Conservation (phyloP, 768 basidiomycete species). For the Chalciporus pseudorubinellus region DNA sequence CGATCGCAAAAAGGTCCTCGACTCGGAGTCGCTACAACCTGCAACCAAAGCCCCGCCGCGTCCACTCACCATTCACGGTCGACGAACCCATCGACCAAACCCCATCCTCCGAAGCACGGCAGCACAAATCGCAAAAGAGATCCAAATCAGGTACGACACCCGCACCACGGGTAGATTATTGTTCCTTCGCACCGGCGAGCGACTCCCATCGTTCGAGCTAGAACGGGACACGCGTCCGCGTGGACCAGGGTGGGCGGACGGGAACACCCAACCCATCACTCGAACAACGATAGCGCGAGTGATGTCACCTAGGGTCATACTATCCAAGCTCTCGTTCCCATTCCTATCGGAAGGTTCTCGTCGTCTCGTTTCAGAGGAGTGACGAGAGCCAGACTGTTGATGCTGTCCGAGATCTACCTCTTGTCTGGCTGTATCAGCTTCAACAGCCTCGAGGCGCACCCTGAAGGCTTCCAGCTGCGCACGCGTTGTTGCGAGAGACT, state of each 20-base stretch:
- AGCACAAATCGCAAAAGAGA: slow-evolving; percentile 30
- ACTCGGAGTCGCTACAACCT: neutral
- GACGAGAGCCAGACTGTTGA: neutral
- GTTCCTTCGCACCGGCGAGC: slow-evolving; percentile 5
- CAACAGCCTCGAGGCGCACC: slow-evolving; percentile 28
- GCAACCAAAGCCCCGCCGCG: neutral
- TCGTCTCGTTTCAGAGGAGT: neutral
- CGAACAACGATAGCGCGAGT: slow-evolving; percentile 15
- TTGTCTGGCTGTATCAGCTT: slow-evolving; percentile 18
- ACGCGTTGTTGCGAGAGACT: slow-evolving; percentile 25
- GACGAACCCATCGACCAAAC: slow-evolving; percentile 23
- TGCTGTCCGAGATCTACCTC: slow-evolving; percentile 6
- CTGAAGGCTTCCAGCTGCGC: slow-evolving; percentile 24
- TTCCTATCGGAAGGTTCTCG: too few species aligned
- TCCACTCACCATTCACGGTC: slow-evolving; percentile 18
- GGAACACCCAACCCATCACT: slow-evolving; percentile 25
- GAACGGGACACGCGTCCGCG: neutral
- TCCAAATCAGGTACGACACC: slow-evolving; percentile 23
- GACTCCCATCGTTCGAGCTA: neutral
- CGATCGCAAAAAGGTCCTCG: neutral
- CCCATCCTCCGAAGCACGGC: slow-evolving; percentile 25
- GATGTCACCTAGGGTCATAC: slow-evolving; percentile 8
- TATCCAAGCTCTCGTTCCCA: neutral
- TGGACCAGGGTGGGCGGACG: slow-evolving; percentile 11
- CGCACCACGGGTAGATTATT: slow-evolving; percentile 6